These are phyloP conservation scores for Phytophthora lateralis DNA, from an alignment of 352 stramenopile species.

Conservation along the genomic window DNA sequence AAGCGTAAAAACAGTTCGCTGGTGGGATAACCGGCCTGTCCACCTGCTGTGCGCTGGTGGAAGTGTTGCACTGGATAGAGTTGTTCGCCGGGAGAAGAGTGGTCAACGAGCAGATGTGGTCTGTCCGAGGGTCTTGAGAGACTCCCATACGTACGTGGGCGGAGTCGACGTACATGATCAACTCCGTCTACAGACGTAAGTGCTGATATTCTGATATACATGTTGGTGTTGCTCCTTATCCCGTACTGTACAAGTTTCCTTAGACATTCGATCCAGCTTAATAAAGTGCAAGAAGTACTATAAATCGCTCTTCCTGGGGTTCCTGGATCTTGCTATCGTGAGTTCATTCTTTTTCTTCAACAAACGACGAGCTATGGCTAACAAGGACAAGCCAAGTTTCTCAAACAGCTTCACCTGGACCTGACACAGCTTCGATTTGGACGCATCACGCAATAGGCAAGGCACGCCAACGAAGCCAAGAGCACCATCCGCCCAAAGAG, in stretches of 20 bases:
- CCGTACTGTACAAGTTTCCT: background rate
- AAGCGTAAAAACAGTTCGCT: background rate
- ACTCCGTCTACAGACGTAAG: background rate
- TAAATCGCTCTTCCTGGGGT: slow-evolving; percentile 1
- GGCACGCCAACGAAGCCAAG: no score
- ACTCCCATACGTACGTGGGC: background rate
- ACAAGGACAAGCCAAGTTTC: slow-evolving; percentile 5
- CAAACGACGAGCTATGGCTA: background rate
- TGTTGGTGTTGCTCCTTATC: background rate
- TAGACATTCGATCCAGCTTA: background rate
- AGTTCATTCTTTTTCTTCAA: slow-evolving; percentile 1
- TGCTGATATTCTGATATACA: no score
- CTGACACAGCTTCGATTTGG: slow-evolving; percentile 4
- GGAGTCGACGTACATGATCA: slow-evolving; percentile 8
- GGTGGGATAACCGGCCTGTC: background rate
- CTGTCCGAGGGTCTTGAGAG: background rate
- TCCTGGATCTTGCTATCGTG: slow-evolving; percentile 5
- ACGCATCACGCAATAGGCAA: background rate
- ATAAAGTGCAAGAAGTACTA: slow-evolving; percentile 2
- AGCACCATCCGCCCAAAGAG: no score
- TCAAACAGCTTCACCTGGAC: slow-evolving; percentile 4
- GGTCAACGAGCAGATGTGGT: background rate
- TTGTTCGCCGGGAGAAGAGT: background rate
- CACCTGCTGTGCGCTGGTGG: background rate
- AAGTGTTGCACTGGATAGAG: background rate